Base-by-base conservation (phyloP, 345 rosid genomes). In the Melaleuca quinquenervia region DNA sequence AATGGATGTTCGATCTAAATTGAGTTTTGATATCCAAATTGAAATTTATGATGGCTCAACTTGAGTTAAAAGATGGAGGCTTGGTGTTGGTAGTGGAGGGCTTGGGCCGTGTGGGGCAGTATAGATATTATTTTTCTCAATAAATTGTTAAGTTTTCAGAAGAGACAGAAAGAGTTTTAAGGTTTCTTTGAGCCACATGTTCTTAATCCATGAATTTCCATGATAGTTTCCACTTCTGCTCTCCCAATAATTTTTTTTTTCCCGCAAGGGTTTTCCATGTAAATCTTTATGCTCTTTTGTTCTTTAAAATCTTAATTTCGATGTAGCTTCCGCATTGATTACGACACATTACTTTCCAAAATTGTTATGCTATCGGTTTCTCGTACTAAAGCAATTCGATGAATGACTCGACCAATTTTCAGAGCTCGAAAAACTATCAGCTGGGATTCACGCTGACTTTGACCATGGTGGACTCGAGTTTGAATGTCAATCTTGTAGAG, bases 171-270 rank as follows among this genome's bases (percentile, higher is more conserved):
- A 2, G 3, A 22, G 27, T 55, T 55, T 55, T 22, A 55, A 24
- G 14, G 13, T 55, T 55, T 55, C 22, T 2, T 27, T 27, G 24
- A 55, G 62, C 26, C 62, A 24, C 1, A 12, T 0, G 41, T 56
- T 56, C 24, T 14, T 56, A 56, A 56, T 56, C 26, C 27, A 24
- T 56, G 0, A 26, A 5, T 56, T 56, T 56, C 3, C 27, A 10
- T 24, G 11, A 3, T 55, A 13, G 5, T 2, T 24, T 55, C 24
- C 9, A 27, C 62, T n/a, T 55, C 10, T 55, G 0, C 27, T 26
- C 24, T 55, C 1, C 0, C 3, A 6, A 3, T 26, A 27, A 0
- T 26, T 56, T 56, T 56, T 26, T 56, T 56, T 56, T 56, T 56
- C 15, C 29, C 26, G 5, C 26, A 56, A 56, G 62, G 26, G 27